These are phyloP conservation scores for Mortierella sp. DNA, from an alignment of 371 early-diverging fungal species.

Conservation along the genomic window DNA sequence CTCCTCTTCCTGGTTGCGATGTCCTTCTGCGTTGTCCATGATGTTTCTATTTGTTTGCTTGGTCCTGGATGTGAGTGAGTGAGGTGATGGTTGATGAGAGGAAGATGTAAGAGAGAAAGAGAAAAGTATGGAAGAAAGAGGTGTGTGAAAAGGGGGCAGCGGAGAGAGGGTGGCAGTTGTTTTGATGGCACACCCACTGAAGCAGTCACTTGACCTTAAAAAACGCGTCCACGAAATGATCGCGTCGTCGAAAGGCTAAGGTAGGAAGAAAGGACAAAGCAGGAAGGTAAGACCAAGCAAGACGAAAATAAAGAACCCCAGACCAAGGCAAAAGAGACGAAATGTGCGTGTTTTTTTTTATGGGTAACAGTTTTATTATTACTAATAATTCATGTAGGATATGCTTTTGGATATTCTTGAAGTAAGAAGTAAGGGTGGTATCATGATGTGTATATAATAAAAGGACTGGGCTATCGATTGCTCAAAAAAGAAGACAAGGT, in stretches of 20 bases:
- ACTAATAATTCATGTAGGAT: constrained; percentile 14
- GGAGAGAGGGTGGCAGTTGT: not conserved
- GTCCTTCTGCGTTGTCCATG: constrained; percentile 15
- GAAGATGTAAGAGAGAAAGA: not conserved
- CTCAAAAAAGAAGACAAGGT: not conserved
- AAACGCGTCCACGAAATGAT: not conserved
- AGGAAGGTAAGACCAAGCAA: too few species aligned
- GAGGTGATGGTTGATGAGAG: not conserved
- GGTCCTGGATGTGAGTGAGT: not conserved
- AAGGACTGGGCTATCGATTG: not conserved
- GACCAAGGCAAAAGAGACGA: not conserved
- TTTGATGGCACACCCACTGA: not conserved
- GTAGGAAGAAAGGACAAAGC: too few species aligned
- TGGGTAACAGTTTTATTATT: constrained; percentile 14
- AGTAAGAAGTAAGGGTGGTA: constrained; percentile 18
- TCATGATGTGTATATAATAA: constrained; percentile 8
- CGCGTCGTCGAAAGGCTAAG: too few species aligned
- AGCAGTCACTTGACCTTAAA: not conserved
- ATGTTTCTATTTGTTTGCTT: not conserved
- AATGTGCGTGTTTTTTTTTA: not conserved
- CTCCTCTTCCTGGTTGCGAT: constrained; percentile 8
- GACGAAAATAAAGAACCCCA: not conserved
- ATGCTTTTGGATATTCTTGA: not conserved
- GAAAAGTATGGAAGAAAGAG: not conserved
- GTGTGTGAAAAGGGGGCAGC: not conserved